Evolutionary conservation across 257 asterid species (phyloP).

Genomic region (Anisodus acutangulus): DNA sequence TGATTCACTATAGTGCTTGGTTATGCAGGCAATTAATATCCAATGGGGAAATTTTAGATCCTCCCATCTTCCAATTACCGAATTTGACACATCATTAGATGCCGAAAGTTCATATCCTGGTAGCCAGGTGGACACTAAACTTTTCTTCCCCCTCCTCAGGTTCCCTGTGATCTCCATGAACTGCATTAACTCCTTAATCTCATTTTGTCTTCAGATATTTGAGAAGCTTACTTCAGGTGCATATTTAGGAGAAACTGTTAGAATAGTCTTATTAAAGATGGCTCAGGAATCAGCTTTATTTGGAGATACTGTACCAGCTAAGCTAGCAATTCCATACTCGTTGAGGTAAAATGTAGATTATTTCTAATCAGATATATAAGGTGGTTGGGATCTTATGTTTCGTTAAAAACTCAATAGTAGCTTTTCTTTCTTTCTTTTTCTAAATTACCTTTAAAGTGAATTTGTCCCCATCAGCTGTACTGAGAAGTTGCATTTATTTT

Average conservation of each 20-base stretch:
- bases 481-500: not conserved
- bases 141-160: not conserved
- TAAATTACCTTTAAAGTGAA: not conserved
- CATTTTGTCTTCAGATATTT: slow-evolving; percentile 54
- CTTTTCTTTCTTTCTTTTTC: not conserved
- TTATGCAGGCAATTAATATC: slow-evolving; percentile 65
- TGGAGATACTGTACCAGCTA: slow-evolving; percentile 67
- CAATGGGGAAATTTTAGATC: slow-evolving; percentile 76
- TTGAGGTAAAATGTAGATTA: slow-evolving; percentile 47
- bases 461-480: not conserved
- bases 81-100: slow-evolving; percentile 61
- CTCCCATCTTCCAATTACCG: slow-evolving; percentile 67
- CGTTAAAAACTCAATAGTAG: not conserved
- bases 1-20: not conserved
- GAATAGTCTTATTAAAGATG: slow-evolving; percentile 65
- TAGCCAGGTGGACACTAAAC: slow-evolving; percentile 44
- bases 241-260: slow-evolving; percentile 83
- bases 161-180: not conserved
- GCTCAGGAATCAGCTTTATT: slow-evolving; percentile 68
- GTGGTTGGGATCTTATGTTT: not conserved
- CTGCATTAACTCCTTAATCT: slow-evolving; percentile 25
- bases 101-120: slow-evolving; percentile 65
- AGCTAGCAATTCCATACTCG: slow-evolving; percentile 56
- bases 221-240: slow-evolving; percentile 81
- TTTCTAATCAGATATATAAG: not conserved